phyloP scores from a whole-genome alignment of 768 basidiomycete species.

The Pulveroboletus ravenelii region DNA sequence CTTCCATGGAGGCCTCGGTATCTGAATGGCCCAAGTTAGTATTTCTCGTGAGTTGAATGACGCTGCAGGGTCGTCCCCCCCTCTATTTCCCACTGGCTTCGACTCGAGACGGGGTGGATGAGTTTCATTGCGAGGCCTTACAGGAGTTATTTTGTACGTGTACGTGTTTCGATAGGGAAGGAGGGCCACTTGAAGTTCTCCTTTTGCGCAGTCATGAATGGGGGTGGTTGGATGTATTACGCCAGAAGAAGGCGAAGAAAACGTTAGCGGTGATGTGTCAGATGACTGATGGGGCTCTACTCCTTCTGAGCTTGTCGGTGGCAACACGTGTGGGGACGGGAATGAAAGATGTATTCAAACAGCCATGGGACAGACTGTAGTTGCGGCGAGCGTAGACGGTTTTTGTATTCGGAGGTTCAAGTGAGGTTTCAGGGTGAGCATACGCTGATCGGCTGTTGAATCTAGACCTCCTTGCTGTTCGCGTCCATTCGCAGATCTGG shows the following conservation, averaged over 20 bases:
- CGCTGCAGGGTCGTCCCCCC: neutral
- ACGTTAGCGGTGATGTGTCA: neutral
- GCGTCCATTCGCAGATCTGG: conserved; percentile 2
- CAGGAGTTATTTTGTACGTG: conserved; percentile 9
- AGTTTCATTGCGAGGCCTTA: neutral
- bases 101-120: neutral
- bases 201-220: neutral
- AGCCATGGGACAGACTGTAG: neutral
- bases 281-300: neutral
- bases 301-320: neutral
- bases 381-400: neutral
- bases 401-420: neutral
- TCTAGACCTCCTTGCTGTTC: conserved; percentile 1
- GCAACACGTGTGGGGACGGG: conserved; percentile 2
- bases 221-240: neutral
- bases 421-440: neutral
- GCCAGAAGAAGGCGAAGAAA: neutral
- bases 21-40: conserved; percentile 5
- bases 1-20: neutral
- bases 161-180: neutral
- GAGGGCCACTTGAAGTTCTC: too few relatives aligned
- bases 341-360: conserved; percentile 5
- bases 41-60: neutral
- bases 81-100: neutral
- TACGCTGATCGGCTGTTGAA: neutral